These are phyloP conservation scores for Aleurites moluccanus DNA, from an alignment of 441 rosid species.

Conservation along the genomic window DNA sequence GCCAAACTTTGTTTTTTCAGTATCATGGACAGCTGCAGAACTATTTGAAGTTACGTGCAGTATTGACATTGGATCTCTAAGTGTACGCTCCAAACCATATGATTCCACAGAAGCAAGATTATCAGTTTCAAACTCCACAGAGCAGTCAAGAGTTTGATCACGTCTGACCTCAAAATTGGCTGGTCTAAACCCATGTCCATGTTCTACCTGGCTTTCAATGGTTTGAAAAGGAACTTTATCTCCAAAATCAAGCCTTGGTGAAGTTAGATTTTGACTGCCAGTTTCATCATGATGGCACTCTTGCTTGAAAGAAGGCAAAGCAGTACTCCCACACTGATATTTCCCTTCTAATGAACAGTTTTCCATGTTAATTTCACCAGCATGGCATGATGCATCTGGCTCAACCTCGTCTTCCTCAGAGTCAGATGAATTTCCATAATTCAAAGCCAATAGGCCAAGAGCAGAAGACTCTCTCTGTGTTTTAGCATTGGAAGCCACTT, in stretches of 20 bases:
- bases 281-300: slow-evolving; percentile 34
- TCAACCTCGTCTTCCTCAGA: slow-evolving; percentile 75
- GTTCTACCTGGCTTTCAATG: slow-evolving; percentile 32
- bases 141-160: slow-evolving; percentile 31
- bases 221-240: slow-evolving; percentile 35
- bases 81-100: slow-evolving; percentile 31
- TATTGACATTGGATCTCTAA: slow-evolving; percentile 26
- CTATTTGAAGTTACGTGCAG: slow-evolving; percentile 32
- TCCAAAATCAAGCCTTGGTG: slow-evolving; percentile 25
- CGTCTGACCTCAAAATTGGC: slow-evolving; percentile 28
- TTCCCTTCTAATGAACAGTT: slow-evolving; percentile 34
- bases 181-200: slow-evolving; percentile 24
- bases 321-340: slow-evolving; percentile 27
- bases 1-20: slow-evolving; percentile 36
- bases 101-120: slow-evolving; percentile 35
- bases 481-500: slow-evolving; percentile 33
- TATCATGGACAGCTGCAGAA: slow-evolving; percentile 28
- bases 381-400: slow-evolving; percentile 32
- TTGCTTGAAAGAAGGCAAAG: slow-evolving; percentile 24
- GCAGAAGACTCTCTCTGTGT: slow-evolving; percentile 46
- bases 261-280: slow-evolving; percentile 23
- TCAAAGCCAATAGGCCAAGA: slow-evolving; percentile 76
- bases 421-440: slow-evolving; percentile 91
- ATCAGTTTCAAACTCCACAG: slow-evolving; percentile 36
- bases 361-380: slow-evolving; percentile 32